Base-by-base conservation (phyloP, 768 basidiomycete genomes). In the Cyclocybe cylindracea region DNA sequence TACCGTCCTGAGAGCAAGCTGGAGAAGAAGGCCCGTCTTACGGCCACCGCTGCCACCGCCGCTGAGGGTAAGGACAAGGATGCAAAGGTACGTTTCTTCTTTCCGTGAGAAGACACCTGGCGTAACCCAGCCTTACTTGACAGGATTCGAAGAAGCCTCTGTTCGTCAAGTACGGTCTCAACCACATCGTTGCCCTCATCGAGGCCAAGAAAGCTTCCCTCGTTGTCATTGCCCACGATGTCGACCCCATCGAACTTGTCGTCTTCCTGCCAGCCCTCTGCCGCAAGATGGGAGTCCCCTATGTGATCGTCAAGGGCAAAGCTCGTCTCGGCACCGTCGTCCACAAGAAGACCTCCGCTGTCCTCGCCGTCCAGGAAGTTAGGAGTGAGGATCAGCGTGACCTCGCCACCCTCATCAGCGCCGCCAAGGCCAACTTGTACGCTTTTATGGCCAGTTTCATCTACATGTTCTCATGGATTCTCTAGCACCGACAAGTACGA, bases 221-320 rank as follows among this genome's bases (percentile, higher is more conserved):
- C 53, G 95, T 98, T 59, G 83, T 94, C 74, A 96, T 98, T 60
- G 94, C 91, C 35, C 93, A 98, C 70, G 95, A 98, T 70, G 96
- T 99, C 55, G 96, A 99, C 81, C 96, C 96, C 38, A 97, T 98
- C 58, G 96, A 99, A 77, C 89, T 99, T 64, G 96, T 99, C 59
- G 85, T 99, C 74, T 98, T 92, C 87, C 82, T 98, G 54, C 96
- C 96, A 50, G 94, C 96, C 49, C 87, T 98, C 54, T 98, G 96
- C 80, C 88, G 94, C 74, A 98, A 98, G 86, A 98, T 98, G 95
- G 95, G 95, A 71, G 90, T 98, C 33, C 95, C 95, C 37, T 98
- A 98, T 76, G 92, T 94, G 58, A 97, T 99, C 60, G 94, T 96
- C 62, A 98, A 98, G 79, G 89, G 91, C 76, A 98, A 98, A 78